These are phyloP conservation scores for Elongisporangium senticosum DNA, from an alignment of 352 stramenopile genomes.

Conservation along the genomic window DNA sequence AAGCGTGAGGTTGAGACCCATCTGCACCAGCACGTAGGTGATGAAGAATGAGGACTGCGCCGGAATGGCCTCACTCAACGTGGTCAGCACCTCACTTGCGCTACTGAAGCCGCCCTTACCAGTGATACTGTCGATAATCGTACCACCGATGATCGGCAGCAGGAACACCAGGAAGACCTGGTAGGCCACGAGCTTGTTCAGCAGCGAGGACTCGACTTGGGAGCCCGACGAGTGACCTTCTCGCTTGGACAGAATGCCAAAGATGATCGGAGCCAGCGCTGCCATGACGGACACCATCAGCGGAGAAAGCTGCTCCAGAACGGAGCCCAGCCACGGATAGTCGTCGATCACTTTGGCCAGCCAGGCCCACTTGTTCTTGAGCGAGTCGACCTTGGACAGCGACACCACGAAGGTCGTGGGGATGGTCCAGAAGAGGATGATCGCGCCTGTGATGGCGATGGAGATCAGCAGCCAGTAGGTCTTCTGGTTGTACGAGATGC, in stretches of 20 bases:
- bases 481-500: constrained; percentile 69
- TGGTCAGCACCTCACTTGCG: constrained; percentile 36
- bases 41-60: constrained; percentile 81
- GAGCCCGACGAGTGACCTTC: constrained; percentile 69
- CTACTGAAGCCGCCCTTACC: constrained; percentile 38
- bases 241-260: constrained; percentile 71
- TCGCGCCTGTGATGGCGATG: constrained; percentile 41
- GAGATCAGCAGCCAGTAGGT: constrained; percentile 69
- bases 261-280: constrained; percentile 77
- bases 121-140: constrained; percentile 64
- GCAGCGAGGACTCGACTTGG: constrained; percentile 57
- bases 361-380: constrained; percentile 44
- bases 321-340: constrained; percentile 60
- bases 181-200: constrained; percentile 81
- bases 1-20: constrained; percentile 56
- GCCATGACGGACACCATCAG: constrained; percentile 78
- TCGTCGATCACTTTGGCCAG: constrained; percentile 38
- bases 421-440: constrained; percentile 84
- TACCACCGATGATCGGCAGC: constrained; percentile 80
- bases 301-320: constrained; percentile 73
- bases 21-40: constrained; percentile 76
- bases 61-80: constrained; percentile 57
- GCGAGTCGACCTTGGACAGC: constrained; percentile 55
- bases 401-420: constrained; percentile 74
- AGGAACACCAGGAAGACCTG: constrained; percentile 81